Evolutionary conservation across 768 basidiomycete species (phyloP).

Genomic region (Crepidotus variabilis): DNA sequence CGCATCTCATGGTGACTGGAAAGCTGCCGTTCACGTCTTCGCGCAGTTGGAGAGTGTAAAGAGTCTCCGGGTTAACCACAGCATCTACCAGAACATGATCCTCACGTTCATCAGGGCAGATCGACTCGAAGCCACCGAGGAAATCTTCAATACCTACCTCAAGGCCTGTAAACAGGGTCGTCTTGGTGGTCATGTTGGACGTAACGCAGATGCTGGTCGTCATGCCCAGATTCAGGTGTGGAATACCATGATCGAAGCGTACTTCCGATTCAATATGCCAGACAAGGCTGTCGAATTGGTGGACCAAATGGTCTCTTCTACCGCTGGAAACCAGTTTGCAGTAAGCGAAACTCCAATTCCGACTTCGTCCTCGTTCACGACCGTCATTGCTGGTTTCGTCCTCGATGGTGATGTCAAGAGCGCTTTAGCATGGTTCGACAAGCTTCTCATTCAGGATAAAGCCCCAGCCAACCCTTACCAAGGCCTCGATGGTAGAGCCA

Average conservation of each 20-base stretch:
- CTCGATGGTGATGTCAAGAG: slow-evolving; percentile 54
- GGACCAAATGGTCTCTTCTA: slow-evolving; percentile 63
- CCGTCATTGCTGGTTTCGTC: slow-evolving; percentile 65
- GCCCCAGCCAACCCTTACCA: slow-evolving; percentile 34
- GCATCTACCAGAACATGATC: slow-evolving; percentile 52
- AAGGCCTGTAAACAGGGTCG: slow-evolving; percentile 33
- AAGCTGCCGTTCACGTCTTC: slow-evolving; percentile 63
- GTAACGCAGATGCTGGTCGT: slow-evolving; percentile 10
- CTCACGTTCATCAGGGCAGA: slow-evolving; percentile 50
- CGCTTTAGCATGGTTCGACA: slow-evolving; percentile 70
- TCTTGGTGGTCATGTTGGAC: slow-evolving; percentile 27
- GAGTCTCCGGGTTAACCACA: slow-evolving; percentile 15
- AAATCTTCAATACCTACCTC: slow-evolving; percentile 62
- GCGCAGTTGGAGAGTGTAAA: slow-evolving; percentile 51
- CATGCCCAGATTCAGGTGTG: slow-evolving; percentile 49
- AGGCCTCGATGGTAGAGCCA: slow-evolving; percentile 28
- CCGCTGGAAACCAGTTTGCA: slow-evolving; percentile 29
- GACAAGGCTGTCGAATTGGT: slow-evolving; percentile 63
- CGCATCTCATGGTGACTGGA: slow-evolving; percentile 50
- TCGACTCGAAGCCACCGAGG: slow-evolving; percentile 44
- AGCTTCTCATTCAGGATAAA: slow-evolving; percentile 44
- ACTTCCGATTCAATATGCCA: slow-evolving; percentile 61
- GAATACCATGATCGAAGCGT: slow-evolving; percentile 75
- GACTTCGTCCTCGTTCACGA: slow-evolving; percentile 57
- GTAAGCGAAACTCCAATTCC: slow-evolving; percentile 50